Conservation (phyloP, 1,284 basidiomycete species). For the Ustilago cynodontis region DNA sequence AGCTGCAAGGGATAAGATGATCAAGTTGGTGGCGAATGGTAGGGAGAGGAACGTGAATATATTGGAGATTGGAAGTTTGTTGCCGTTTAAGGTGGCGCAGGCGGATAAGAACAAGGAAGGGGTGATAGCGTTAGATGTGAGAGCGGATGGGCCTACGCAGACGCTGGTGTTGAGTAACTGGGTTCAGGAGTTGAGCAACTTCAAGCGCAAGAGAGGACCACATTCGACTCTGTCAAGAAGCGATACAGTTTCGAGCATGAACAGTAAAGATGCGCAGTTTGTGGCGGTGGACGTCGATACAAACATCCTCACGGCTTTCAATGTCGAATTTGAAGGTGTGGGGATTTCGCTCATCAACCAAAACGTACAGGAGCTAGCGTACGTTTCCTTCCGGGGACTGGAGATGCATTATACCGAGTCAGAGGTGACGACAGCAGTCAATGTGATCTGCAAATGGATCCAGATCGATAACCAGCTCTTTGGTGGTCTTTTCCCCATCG, state of each 20-base stretch:
- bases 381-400: conserved; percentile 83
- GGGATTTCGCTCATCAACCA: conserved; percentile 93
- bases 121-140: conserved; percentile 89
- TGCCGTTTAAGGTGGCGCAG: conserved; percentile 83
- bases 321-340: conserved; percentile 87
- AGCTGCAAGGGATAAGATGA: conserved; percentile 83
- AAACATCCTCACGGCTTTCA: conserved; percentile 78
- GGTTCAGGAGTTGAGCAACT: conserved; percentile 85
- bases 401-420: conserved; percentile 89
- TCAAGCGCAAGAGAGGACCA: conserved; percentile 80
- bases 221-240: conserved; percentile 75
- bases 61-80: conserved; percentile 93
- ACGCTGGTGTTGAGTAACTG: conserved; percentile 89
- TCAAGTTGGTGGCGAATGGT: conserved; percentile 78
- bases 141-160: conserved; percentile 89
- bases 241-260: conserved; percentile 79
- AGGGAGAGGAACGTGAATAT: conserved; percentile 85
- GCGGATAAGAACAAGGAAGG: conserved; percentile 71
- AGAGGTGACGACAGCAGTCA: conserved; percentile 83
- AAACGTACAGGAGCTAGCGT: conserved; percentile 88
- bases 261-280: conserved; percentile 76
- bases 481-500: conserved; percentile 93
- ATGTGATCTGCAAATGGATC: conserved; percentile 85
- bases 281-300: conserved; percentile 85
- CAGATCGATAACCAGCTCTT: conserved; percentile 95